phyloP scores from a whole-genome alignment of 2,329 filamentous ascomycete genomes.

The Tolypocladium sp. region DNA sequence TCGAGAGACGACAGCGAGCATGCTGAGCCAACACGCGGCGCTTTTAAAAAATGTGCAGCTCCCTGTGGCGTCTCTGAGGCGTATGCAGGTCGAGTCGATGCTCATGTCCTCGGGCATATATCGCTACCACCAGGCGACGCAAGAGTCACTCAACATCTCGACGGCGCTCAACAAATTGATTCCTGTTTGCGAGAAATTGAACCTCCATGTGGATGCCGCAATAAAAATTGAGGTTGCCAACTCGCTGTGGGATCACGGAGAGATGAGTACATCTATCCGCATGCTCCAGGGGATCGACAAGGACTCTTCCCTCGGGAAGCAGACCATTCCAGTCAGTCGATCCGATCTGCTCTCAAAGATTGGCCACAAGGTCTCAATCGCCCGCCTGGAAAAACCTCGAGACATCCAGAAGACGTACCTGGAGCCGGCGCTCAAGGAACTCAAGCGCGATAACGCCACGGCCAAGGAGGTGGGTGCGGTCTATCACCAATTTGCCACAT shows the following conservation, averaged over 20 bases:
- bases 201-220: constrained; percentile 66
- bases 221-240: constrained; percentile 77
- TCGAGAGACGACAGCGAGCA: constrained; percentile 72
- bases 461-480: constrained; percentile 76
- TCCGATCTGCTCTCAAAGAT: constrained; percentile 80
- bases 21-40: constrained; percentile 61
- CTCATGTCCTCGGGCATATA: constrained; percentile 67
- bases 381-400: constrained; percentile 83
- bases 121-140: constrained; percentile 69
- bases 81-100: constrained; percentile 69
- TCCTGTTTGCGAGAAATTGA: constrained; percentile 57
- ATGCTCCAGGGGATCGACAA: constrained; percentile 69
- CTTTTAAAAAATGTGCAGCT: constrained; percentile 54
- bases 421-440: constrained; percentile 70
- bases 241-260: constrained; percentile 89
- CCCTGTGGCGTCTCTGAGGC: constrained; percentile 52
- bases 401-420: constrained; percentile 83
- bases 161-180: constrained; percentile 75
- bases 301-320: constrained; percentile 51
- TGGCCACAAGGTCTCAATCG: constrained; percentile 81
- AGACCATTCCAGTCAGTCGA: constrained; percentile 62
- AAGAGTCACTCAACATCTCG: constrained; percentile 80
- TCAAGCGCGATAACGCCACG: constrained; percentile 53
- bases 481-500: constrained; percentile 88
- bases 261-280: constrained; percentile 78